Evolutionary conservation across 2,329 filamentous ascomycete genomes (phyloP).

Genomic region (Colletotrichum viniferum): DNA sequence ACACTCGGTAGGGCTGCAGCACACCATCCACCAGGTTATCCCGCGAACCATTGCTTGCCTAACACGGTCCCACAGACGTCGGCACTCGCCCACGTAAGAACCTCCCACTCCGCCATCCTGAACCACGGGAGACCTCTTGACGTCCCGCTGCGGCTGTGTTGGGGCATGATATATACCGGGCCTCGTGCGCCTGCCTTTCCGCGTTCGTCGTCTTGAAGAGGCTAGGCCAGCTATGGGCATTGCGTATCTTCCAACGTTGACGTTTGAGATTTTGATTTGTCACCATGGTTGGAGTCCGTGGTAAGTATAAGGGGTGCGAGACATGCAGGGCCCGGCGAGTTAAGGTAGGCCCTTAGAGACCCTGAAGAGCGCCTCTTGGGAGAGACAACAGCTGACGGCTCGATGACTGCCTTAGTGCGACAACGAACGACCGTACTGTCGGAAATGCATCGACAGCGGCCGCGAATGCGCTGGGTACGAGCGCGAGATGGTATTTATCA

Average conservation of each 20-base stretch:
- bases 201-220: not conserved
- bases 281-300: constrained; percentile 65
- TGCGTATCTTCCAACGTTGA: not conserved
- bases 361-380: not conserved
- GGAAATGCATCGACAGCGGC: constrained; percentile 63
- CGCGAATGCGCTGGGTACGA: constrained; percentile 67
- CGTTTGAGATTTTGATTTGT: not conserved
- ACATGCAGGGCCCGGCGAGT: constrained; percentile 64
- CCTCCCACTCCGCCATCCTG: not conserved
- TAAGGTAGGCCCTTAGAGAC: constrained; percentile 47
- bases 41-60: constrained; percentile 9
- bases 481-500: constrained; percentile 67
- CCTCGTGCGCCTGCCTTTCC: not conserved
- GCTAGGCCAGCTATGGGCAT: not conserved
- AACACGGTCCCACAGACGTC: not conserved
- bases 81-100: constrained; percentile 13
- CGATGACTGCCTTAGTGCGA: constrained; percentile 53
- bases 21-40: constrained; percentile 12
- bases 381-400: constrained; percentile 2
- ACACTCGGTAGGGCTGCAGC: constrained; percentile 18
- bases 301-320: constrained; percentile 69
- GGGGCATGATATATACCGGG: constrained; percentile 5
- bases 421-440: constrained; percentile 63
- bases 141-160: not conserved
- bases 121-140: not conserved